Evolutionary conservation across 768 basidiomycete species (phyloP).

Genomic region (Amanita polypyramis): DNA sequence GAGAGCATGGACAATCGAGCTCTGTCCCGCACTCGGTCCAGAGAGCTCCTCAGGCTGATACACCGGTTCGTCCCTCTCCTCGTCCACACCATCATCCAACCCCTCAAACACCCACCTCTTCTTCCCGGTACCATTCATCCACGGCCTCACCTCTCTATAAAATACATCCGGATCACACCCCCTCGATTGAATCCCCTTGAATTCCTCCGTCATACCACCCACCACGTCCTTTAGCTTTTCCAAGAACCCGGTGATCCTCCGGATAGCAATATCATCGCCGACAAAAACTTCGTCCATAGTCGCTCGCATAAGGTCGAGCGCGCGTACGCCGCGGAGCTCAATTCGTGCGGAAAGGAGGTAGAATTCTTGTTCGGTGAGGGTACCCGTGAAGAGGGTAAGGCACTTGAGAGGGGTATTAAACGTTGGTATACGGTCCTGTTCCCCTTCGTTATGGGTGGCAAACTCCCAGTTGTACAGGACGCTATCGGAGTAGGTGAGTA

Average conservation of each 20-base stretch:
- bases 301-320: constrained; percentile 74
- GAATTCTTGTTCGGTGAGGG: constrained; percentile 76
- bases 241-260: constrained; percentile 58
- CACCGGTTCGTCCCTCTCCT: constrained; percentile 15
- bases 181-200: constrained; percentile 54
- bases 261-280: constrained; percentile 51
- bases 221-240: constrained; percentile 52
- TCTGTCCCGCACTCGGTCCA: constrained; percentile 81
- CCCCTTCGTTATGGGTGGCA: constrained; percentile 13
- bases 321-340: constrained; percentile 77
- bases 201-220: constrained; percentile 45
- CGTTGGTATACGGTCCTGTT: constrained; percentile 8
- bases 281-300: constrained; percentile 88
- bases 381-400: constrained; percentile 66
- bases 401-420: constrained; percentile 44
- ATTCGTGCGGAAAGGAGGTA: constrained; percentile 81
- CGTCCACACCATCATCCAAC: constrained; percentile 25
- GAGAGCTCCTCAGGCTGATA: constrained; percentile 47
- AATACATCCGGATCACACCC: constrained; percentile 61
- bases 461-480: constrained; percentile 81
- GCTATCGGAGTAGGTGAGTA: constrained; percentile 85
- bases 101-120: constrained; percentile 49
- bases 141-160: constrained; percentile 65
- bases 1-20: constrained; percentile 64
- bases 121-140: constrained; percentile 55